A percentile compares a stretch with the other conserved stretches of the same genome.
Conservation (phyloP, 78 protist species). For the Dictyostelium discoideum region DNA sequence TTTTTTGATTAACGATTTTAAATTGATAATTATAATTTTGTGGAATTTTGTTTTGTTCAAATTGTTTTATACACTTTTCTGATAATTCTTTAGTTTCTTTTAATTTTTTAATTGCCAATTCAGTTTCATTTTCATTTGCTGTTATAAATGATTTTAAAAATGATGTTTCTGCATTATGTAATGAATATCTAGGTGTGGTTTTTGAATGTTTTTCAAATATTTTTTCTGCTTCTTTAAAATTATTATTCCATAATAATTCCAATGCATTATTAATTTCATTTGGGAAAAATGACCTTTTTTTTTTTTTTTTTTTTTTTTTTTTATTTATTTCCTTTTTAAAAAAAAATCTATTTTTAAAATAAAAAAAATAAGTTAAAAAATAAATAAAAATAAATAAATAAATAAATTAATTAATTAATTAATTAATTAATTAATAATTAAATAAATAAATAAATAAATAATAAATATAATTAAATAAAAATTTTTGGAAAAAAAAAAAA, state of each 20-base stretch:
- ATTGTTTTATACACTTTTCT: slow-evolving; percentile 24
- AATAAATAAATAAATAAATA: no score
- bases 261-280: slow-evolving; percentile 47
- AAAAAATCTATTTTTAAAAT: no score
- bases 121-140: slow-evolving; percentile 56
- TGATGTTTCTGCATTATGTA: slow-evolving; percentile 59
- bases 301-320: not conserved
- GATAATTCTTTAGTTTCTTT: slow-evolving; percentile 54
- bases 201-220: not conserved
- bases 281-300: not conserved
- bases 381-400: no score
- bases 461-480: no score
- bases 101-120: slow-evolving; percentile 36
- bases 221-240: slow-evolving; percentile 46
- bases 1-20: not conserved
- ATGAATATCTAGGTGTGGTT: slow-evolving; percentile 40
- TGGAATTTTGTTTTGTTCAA: slow-evolving; percentile 47
- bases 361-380: no score
- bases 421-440: no score
- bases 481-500: no score
- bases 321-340: no score
- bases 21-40: not conserved
- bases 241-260: slow-evolving; percentile 60
- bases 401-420: no score
- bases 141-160: slow-evolving; percentile 73